These are phyloP conservation scores for Sugiyamaella castrensis DNA, from an alignment of 1,139 yeast genomes.

Conservation along the genomic window DNA sequence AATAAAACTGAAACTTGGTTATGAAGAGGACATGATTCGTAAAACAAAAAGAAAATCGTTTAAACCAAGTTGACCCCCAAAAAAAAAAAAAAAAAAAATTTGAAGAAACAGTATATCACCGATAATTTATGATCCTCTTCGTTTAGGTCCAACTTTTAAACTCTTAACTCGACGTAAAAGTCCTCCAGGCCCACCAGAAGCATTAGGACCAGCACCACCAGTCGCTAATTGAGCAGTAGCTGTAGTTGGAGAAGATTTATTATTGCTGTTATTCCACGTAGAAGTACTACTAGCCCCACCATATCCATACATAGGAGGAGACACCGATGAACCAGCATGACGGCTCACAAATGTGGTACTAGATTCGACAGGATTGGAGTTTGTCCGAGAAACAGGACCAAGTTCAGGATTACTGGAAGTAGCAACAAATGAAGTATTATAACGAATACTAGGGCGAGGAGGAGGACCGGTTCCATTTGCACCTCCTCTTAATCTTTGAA, in stretches of 20 bases:
- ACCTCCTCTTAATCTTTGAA: constrained; percentile 54
- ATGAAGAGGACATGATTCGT: too few relatives aligned
- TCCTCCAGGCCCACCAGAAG: constrained; percentile 17
- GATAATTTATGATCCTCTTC: constrained; percentile 16
- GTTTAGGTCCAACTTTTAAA: constrained; percentile 54
- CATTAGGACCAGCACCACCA: neutral
- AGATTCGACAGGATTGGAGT: constrained; percentile 18
- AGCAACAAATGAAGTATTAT: constrained; percentile 13
- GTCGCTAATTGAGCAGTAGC: constrained; percentile 4
- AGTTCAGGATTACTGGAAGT: constrained; percentile 15
- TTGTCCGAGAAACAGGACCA: constrained; percentile 18
- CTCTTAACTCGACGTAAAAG: constrained; percentile 83
- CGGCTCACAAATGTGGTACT: neutral
- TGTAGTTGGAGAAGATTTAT: constrained; percentile 3
- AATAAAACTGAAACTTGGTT: too few relatives aligned
- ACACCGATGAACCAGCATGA: constrained; percentile 13
- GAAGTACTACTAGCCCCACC: neutral
- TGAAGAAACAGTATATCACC: neutral
- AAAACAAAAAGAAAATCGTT: too few relatives aligned
- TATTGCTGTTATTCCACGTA: neutral
- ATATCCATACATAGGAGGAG: constrained; percentile 9
- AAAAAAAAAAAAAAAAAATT: too few relatives aligned
- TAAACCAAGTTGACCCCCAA: too few relatives aligned
- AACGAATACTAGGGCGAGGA: constrained; percentile 14
- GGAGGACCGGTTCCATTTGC: constrained; percentile 22